Base-by-base conservation (phyloP, 495 filamentous ascomycete species). In the Penicillium crystallinum region DNA sequence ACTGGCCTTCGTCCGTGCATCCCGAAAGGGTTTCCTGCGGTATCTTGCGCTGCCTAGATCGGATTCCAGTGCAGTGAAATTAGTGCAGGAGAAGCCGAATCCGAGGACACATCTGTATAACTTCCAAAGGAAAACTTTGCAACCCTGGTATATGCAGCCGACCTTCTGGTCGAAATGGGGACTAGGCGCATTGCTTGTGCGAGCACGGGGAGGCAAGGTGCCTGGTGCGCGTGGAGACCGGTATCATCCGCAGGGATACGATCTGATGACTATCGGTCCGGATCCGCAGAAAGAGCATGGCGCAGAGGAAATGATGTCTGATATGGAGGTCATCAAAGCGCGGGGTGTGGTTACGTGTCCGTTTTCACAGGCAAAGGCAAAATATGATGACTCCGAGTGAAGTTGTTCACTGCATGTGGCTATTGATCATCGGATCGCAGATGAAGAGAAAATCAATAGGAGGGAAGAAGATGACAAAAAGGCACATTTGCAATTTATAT, bases 221-320 rank as follows among this genome's bases (percentile, higher is more conserved):
- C 44, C 44, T 15, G 44, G 11, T 8, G 72, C 77, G 33, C 61
- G 68, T 46, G 74, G 74, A 6, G 62, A 72, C 3, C 63, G 64
- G 41, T 80, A 72, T 58, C 62, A 68, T 52, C 77, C 81, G 0
- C 46, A 75, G 25, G 81, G 82, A 2, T 84, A 78, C 58, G 49
- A 70, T 15, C 66, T 79, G 44, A 58, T 69, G 31, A 78, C 82
- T 4, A 54, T 83, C 22, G 81, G 81, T 0, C 81, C 82, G 0
- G 50, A 55, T 6, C 60, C 61, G 2, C 65, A 80, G 58, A 70
- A 73, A 52, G 75, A 73, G 1, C 70, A 77, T 41, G 82, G 81
- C 9, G 58, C 64, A 49, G 68, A 71, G 12, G 66, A 66, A 57
- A 70, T 57, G 72, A 48, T 43, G 54, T 50, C 14, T 47, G 56